Evolutionary conservation across 768 basidiomycete genomes (phyloP).

Genomic region (Candolleomyces aberdarensis): DNA sequence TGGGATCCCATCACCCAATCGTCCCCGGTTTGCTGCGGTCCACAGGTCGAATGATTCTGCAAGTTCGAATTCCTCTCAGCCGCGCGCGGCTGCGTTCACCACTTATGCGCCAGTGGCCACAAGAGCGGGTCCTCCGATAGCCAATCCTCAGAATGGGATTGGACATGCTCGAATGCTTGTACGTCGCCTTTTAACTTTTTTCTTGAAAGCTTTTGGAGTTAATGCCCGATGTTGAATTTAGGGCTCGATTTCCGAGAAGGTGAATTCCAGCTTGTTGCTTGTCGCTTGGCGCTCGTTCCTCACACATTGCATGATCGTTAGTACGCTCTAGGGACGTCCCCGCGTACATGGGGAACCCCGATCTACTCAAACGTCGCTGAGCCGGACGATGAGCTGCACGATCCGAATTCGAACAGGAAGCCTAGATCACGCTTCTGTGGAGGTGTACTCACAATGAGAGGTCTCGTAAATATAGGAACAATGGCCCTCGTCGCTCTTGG

Average conservation of each 20-base stretch:
- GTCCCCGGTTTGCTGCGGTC: too few relatives aligned
- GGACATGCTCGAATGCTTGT: too few relatives aligned
- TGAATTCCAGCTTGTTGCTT: not conserved
- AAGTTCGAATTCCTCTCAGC: too few relatives aligned
- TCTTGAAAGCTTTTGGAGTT: too few relatives aligned
- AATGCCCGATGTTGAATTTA: too few relatives aligned
- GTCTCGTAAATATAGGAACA: conserved; percentile 57
- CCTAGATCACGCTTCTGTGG: conserved; percentile 47
- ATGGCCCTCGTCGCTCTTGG: conserved; percentile 44
- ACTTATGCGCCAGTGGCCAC: too few relatives aligned
- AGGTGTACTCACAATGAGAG: conserved; percentile 52
- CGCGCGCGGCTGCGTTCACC: too few relatives aligned
- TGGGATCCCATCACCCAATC: too few relatives aligned
- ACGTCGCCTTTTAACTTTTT: too few relatives aligned
- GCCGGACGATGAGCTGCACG: conserved; percentile 53
- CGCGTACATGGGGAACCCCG: conserved; percentile 41
- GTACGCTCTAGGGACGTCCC: conserved; percentile 32
- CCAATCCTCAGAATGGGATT: too few relatives aligned
- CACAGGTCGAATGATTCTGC: too few relatives aligned
- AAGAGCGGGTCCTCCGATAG: too few relatives aligned
- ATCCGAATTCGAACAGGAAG: conserved; percentile 51
- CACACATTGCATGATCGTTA: conserved; percentile 3
- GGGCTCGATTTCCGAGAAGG: conserved; percentile 4
- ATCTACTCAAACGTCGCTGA: conserved; percentile 32
- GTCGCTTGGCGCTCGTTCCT: not conserved